These are phyloP conservation scores for Aspergillus avenaceus DNA, from an alignment of 495 filamentous ascomycete genomes.

Conservation along the genomic window DNA sequence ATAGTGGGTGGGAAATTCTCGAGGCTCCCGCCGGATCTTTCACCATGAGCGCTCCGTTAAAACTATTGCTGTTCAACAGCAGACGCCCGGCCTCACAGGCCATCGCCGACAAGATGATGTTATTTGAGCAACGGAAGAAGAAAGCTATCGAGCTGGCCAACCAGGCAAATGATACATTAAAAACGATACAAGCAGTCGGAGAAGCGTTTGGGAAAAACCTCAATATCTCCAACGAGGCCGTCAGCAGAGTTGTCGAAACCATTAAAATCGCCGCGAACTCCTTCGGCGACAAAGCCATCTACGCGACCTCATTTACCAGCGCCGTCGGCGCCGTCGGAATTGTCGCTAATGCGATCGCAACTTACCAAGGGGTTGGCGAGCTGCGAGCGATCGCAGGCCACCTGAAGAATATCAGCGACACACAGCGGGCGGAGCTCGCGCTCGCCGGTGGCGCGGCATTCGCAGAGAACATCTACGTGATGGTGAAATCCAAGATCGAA, in stretches of 20 bases:
- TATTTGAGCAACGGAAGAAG: not conserved
- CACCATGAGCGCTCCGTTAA: too few species aligned
- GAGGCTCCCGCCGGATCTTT: too few species aligned
- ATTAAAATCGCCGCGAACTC: slow-evolving; percentile 1
- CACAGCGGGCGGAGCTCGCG: not conserved
- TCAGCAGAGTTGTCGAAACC: not conserved
- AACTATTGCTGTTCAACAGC: too few species aligned
- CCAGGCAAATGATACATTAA: not conserved
- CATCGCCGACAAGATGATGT: not conserved
- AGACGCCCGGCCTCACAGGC: too few species aligned
- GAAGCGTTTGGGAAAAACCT: not conserved
- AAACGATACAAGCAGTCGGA: not conserved
- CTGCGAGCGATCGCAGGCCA: slow-evolving; percentile 1
- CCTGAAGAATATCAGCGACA: not conserved
- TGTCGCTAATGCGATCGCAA: not conserved
- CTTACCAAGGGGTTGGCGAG: slow-evolving; percentile 1
- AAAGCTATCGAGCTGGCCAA: not conserved
- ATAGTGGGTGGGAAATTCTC: not conserved
- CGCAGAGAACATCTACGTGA: slow-evolving; percentile 1
- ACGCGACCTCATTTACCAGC: not conserved
- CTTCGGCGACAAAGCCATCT: slow-evolving; percentile 1
- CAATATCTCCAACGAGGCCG: not conserved
- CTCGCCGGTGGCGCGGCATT: not conserved
- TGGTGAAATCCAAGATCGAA: slow-evolving; percentile 5
- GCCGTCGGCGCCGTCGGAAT: not conserved